Conservation (phyloP, 495 filamentous ascomycete genomes). For the Glonium stellatum region DNA sequence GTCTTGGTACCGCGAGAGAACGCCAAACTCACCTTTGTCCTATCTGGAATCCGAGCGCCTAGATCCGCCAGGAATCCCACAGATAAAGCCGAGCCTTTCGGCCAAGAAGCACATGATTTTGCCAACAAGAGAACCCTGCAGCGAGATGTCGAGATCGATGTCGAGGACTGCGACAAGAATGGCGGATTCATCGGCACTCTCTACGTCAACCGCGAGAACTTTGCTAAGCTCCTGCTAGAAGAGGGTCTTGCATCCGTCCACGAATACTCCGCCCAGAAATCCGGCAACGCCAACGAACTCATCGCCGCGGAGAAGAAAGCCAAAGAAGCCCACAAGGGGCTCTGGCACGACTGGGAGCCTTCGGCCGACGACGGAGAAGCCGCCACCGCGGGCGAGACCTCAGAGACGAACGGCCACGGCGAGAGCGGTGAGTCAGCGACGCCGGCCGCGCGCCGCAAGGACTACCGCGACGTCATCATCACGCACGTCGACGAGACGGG, state of each 20-base stretch:
- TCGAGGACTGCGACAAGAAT: constrained; percentile 90
- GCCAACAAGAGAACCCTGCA: constrained; percentile 83
- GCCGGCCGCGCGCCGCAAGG: constrained; percentile 55
- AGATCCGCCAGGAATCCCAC: constrained; percentile 70
- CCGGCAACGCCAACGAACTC: constrained; percentile 79
- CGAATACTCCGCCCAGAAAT: constrained; percentile 90
- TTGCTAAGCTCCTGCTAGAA: constrained; percentile 88
- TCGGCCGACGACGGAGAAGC: constrained; percentile 40
- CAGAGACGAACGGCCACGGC: constrained; percentile 43
- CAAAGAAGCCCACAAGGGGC: constrained; percentile 75
- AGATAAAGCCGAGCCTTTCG: constrained; percentile 87
- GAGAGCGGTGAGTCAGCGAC: constrained; percentile 37
- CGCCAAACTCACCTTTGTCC: constrained; percentile 89
- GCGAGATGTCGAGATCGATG: constrained; percentile 92
- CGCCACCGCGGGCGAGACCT: constrained; percentile 42
- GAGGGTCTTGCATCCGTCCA: constrained; percentile 90
- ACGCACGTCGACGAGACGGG: constrained; percentile 75
- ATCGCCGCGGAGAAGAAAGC: constrained; percentile 79
- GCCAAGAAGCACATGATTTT: constrained; percentile 87
- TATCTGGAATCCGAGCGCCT: constrained; percentile 90
- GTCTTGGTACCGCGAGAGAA: constrained; percentile 88
- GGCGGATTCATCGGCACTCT: constrained; percentile 96
- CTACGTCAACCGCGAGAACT: constrained; percentile 91
- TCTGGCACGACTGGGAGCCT: constrained; percentile 94
- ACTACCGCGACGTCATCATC: constrained; percentile 88